Evolutionary conservation across 202 grass and related monocot species (phyloP).

Genomic region (Panicum virgatum): DNA sequence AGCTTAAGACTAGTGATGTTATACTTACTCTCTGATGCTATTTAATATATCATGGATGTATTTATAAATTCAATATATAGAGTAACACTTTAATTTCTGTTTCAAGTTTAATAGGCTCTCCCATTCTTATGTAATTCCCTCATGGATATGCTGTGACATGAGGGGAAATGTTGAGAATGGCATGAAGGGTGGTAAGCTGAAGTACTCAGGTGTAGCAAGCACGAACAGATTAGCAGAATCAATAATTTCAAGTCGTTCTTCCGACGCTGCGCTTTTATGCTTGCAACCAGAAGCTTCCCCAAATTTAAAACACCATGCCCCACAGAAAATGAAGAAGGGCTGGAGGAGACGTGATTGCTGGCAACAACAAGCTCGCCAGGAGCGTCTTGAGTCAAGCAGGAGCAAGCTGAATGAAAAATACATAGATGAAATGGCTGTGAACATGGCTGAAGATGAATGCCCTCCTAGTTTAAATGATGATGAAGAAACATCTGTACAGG

Average conservation of each 20-base stretch:
- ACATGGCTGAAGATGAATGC: constrained; percentile 77
- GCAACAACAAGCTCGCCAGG: constrained; percentile 87
- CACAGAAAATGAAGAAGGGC: constrained; percentile 66
- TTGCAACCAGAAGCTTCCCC: constrained; percentile 45
- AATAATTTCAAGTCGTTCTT: constrained; percentile 8
- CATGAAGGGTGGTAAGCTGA: constrained; percentile 47
- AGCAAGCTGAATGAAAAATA: constrained; percentile 63
- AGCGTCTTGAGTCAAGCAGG: constrained; percentile 76
- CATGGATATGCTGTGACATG: constrained; percentile 88
- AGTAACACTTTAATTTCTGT: constrained; percentile 34
- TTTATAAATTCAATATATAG: not conserved
- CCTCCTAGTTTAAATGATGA: constrained; percentile 42
- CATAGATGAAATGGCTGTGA: constrained; percentile 77
- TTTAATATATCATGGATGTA: not conserved
- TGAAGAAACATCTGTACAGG: constrained; percentile 39
- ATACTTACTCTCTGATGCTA: not conserved
- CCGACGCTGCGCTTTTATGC: constrained; percentile 31
- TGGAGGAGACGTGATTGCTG: constrained; percentile 75
- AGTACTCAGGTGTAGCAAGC: constrained; percentile 28
- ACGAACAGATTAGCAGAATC: constrained; percentile 30
- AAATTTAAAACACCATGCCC: constrained; percentile 61
- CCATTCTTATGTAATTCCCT: constrained; percentile 68
- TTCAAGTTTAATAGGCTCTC: constrained; percentile 86
- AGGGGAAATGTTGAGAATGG: constrained; percentile 63
- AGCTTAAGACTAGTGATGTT: constrained; percentile 10